These are phyloP conservation scores for Mercurialis annua DNA, from an alignment of 345 rosid genomes.

Conservation along the genomic window DNA sequence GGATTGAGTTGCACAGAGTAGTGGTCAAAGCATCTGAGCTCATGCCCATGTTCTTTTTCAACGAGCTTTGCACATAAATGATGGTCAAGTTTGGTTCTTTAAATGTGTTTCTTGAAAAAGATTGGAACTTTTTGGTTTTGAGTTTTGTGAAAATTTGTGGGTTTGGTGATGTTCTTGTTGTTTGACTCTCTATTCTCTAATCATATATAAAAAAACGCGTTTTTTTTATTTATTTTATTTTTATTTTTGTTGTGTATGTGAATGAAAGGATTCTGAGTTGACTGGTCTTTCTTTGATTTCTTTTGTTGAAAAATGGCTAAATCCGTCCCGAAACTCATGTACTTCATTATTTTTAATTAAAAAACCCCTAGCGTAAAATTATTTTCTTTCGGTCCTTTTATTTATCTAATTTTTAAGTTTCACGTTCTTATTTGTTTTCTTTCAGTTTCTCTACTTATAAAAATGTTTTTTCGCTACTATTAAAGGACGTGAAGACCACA, in stretches of 20 bases:
- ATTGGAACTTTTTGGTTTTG: background rate
- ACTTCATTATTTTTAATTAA: no score
- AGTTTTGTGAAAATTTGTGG: background rate
- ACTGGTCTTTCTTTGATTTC: slow-evolving; percentile 56
- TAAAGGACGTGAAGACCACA: no score
- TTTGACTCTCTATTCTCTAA: slow-evolving; percentile 52
- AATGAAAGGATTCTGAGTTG: slow-evolving; percentile 38
- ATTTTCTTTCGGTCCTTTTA: no score
- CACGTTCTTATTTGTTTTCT: no score
- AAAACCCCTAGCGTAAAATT: no score
- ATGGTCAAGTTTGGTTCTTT: background rate
- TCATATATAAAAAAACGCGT: slow-evolving; percentile 48
- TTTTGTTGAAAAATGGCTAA: no score
- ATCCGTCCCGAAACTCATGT: no score
- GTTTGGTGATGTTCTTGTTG: slow-evolving; percentile 12
- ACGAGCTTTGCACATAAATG: background rate
- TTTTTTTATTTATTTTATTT: no score
- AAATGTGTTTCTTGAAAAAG: background rate
- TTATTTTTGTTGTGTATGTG: slow-evolving; percentile 3
- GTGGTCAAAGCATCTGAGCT: slow-evolving; percentile 58
- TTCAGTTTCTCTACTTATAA: no score
- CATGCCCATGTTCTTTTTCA: slow-evolving; percentile 20
- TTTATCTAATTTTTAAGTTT: no score
- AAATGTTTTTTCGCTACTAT: no score
- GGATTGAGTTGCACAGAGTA: slow-evolving; percentile 78